These are phyloP conservation scores for Leishmania lainsoni DNA, from an alignment of 208 protist genomes.

Conservation along the genomic window DNA sequence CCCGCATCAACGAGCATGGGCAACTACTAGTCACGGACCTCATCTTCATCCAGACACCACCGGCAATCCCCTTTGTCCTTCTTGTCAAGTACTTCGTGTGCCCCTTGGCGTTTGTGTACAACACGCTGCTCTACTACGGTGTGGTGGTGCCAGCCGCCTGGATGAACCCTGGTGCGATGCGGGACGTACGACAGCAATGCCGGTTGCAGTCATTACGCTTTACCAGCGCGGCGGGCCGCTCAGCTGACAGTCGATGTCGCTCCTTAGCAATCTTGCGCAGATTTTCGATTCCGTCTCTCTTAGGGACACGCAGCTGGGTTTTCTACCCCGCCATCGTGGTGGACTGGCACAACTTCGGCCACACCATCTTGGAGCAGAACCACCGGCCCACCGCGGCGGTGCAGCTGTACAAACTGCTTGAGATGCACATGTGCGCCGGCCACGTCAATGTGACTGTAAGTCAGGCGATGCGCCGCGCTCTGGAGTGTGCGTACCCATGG, in stretches of 20 bases:
- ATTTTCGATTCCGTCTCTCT: not conserved
- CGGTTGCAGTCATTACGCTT: conserved; percentile 28
- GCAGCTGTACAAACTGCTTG: conserved; percentile 69
- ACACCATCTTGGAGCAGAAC: conserved; percentile 77
- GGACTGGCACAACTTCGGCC: conserved; percentile 94
- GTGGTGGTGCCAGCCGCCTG: conserved; percentile 75
- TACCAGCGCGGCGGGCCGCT: not conserved
- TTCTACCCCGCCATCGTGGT: conserved; percentile 76
- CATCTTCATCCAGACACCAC: conserved; percentile 82
- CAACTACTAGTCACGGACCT: conserved; percentile 70
- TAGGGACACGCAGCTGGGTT: conserved; percentile 21
- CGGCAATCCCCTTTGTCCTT: conserved; percentile 80
- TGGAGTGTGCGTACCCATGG: conserved; percentile 28
- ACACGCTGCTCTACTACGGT: conserved; percentile 68
- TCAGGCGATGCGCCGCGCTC: conserved; percentile 60
- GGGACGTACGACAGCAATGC: conserved; percentile 54
- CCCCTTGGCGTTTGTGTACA: conserved; percentile 58
- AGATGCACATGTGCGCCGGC: conserved; percentile 63
- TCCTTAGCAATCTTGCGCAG: not conserved
- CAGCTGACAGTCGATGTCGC: not conserved
- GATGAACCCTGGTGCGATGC: conserved; percentile 58
- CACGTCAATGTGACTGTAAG: conserved; percentile 86
- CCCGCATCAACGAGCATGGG: conserved; percentile 73
- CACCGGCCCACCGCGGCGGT: conserved; percentile 53
- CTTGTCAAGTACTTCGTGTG: conserved; percentile 74